Base-by-base conservation (phyloP, 1,284 basidiomycete species). In the Flammula alnicola region DNA sequence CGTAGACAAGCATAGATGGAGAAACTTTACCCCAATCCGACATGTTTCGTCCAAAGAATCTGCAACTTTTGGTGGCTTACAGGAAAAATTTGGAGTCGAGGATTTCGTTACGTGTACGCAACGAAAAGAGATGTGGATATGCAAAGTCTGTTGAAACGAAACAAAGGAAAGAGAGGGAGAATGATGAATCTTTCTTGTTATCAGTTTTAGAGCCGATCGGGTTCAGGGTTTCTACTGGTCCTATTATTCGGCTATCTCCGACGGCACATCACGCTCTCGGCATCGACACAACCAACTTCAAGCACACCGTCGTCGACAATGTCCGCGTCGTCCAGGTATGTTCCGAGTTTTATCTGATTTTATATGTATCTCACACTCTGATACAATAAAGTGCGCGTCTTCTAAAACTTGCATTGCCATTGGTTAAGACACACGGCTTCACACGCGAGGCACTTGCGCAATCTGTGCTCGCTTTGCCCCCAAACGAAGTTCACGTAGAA, bases 381-480 rank as follows among this genome's bases (percentile, higher is more conserved):
- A n/a, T n/a, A n/a, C n/a, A n/a, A n/a, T n/a, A n/a, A n/a, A 61
- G 57, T 40, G 32, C 65, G 0, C 72, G 68, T 29, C 70, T 89
- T 3, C 65, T 91, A 8, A 76, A 78, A 56, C 73, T 79, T 27
- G 81, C 90, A 0, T 49, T 89, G 2, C 81, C 85, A 5, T 75
- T 89, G 19, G 75, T 90, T 37, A 67, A 64, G 46, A 73, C 73
- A 3, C 77, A 88, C 57, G 89, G 90, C 7, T 92, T 92, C 65
- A 84, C 87, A 5, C 80, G 87, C 19, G 72, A 80, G 27, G 75
- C 86, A 0, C 75, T 92, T n/a, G 76, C 89, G 1, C 75, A 71
- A 39, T 82, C 89, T 10, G 86, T 79, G 2, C 74, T 88, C 5
- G 63, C 70, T 3, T 70, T 84, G 1, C 77, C 82, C 5, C 55